A percentile compares a stretch with the other conserved stretches of the same genome.
Conservation (phyloP, 306 rosid genomes). For the Rubus parviflorus region DNA sequence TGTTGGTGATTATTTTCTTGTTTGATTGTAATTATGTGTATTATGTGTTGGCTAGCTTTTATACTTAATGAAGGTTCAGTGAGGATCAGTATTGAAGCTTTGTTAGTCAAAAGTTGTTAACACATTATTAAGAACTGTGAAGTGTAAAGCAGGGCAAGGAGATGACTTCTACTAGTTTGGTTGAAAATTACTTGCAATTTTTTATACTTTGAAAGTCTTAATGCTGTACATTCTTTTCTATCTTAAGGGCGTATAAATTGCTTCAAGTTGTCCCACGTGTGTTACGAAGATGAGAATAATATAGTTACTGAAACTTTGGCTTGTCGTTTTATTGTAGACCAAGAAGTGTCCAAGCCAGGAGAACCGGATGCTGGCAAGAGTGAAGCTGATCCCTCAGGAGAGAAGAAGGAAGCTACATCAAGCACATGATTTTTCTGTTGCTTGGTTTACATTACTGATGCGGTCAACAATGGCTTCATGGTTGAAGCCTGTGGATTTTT, state of each 20-base stretch:
- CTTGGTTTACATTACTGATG: not conserved
- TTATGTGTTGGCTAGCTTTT: not conserved
- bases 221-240: not conserved
- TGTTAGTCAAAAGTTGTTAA: not conserved
- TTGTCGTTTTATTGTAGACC: not conserved
- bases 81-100: not conserved
- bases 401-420: constrained; percentile 1
- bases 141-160: not conserved
- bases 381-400: not conserved
- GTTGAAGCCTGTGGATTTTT: not conserved
- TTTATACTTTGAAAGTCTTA: not conserved
- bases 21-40: not conserved
- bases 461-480: not conserved
- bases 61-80: not conserved
- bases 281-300: not conserved
- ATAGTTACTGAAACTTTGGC: not conserved
- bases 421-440: not conserved
- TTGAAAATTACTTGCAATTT: not conserved
- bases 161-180: not conserved
- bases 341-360: constrained; percentile 15
- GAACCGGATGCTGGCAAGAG: constrained; percentile 3
- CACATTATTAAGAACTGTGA: not conserved
- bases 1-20: not conserved
- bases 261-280: not conserved
- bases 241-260: not conserved